Conservation (phyloP, 2,329 filamentous ascomycete species). For the Epichloe hybrida region DNA sequence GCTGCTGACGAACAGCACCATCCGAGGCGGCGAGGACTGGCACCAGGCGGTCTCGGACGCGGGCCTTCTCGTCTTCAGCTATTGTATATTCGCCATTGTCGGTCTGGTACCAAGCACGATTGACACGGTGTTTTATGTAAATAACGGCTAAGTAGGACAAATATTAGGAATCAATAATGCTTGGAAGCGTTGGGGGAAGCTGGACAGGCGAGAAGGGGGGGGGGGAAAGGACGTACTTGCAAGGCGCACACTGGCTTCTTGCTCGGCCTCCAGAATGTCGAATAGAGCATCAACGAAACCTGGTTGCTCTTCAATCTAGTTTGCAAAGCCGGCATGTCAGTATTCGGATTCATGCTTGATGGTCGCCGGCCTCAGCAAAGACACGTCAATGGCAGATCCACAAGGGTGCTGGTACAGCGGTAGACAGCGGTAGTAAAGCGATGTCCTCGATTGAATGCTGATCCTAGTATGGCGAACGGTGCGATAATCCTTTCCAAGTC, state of each 20-base stretch:
- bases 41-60: slow-evolving; percentile 77
- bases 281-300: slow-evolving; percentile 86
- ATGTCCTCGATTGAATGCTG: background rate
- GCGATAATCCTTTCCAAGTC: background rate
- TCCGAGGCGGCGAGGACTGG: slow-evolving; percentile 74
- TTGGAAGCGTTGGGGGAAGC: slow-evolving; percentile 1
- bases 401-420: background rate
- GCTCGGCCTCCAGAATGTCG: slow-evolving; percentile 80
- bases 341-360: background rate
- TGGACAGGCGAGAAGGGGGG: background rate
- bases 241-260: slow-evolving; percentile 70
- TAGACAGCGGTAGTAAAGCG: no score
- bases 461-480: background rate
- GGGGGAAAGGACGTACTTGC: slow-evolving; percentile 53
- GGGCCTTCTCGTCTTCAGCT: slow-evolving; percentile 75
- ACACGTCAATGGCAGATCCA: background rate
- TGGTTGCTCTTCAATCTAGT: slow-evolving; percentile 73
- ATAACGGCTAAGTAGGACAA: slow-evolving; percentile 56
- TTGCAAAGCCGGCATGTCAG: slow-evolving; percentile 2
- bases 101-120: slow-evolving; percentile 72
- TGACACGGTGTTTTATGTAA: slow-evolving; percentile 96
- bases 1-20: slow-evolving; percentile 74
- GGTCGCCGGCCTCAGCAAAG: background rate
- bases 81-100: slow-evolving; percentile 65
- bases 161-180: slow-evolving; percentile 8